Evolutionary conservation across 1,139 yeast species (phyloP).

Genomic region (Magnusiomyces paraingens): DNA sequence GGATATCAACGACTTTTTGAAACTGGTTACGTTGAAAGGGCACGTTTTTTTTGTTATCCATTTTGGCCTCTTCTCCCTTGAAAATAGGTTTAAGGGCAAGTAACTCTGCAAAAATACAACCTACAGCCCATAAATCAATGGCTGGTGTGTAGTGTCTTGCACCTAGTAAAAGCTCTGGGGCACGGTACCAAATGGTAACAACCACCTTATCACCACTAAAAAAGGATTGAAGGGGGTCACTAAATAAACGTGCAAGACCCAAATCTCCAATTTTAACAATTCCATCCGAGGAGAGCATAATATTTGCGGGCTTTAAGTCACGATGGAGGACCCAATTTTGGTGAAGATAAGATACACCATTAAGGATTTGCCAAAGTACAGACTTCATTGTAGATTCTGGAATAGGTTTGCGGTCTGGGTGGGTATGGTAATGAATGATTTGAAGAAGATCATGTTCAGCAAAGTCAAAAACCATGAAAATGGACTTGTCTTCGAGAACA

Average conservation of each 20-base stretch:
- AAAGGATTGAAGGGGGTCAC: slow-evolving; percentile 80
- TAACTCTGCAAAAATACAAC: slow-evolving; percentile 90
- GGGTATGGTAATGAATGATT: slow-evolving; percentile 89
- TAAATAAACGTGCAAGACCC: slow-evolving; percentile 88
- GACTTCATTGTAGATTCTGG: slow-evolving; percentile 76
- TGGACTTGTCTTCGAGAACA: slow-evolving; percentile 81
- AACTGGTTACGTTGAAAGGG: slow-evolving; percentile 93
- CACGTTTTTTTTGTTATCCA: slow-evolving; percentile 76
- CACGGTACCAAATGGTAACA: slow-evolving; percentile 97
- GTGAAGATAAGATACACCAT: slow-evolving; percentile 87
- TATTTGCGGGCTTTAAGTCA: slow-evolving; percentile 95
- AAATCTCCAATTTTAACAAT: slow-evolving; percentile 92
- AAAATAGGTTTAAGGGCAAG: slow-evolving; percentile 85
- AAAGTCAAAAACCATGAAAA: slow-evolving; percentile 90
- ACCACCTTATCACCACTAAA: slow-evolving; percentile 96
- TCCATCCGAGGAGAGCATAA: slow-evolving; percentile 88
- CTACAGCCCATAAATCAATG: slow-evolving; percentile 94
- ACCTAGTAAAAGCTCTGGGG: slow-evolving; percentile 87
- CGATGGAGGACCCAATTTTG: slow-evolving; percentile 95
- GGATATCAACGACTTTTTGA: slow-evolving; percentile 78
- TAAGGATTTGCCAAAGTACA: slow-evolving; percentile 82
- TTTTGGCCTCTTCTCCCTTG: slow-evolving; percentile 96
- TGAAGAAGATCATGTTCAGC: slow-evolving; percentile 94
- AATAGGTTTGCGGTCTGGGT: slow-evolving; percentile 73
- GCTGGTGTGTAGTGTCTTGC: slow-evolving; percentile 94